Evolutionary conservation across 306 rosid genomes (phyloP).

Genomic region (Cucurbita argyrosperma): DNA sequence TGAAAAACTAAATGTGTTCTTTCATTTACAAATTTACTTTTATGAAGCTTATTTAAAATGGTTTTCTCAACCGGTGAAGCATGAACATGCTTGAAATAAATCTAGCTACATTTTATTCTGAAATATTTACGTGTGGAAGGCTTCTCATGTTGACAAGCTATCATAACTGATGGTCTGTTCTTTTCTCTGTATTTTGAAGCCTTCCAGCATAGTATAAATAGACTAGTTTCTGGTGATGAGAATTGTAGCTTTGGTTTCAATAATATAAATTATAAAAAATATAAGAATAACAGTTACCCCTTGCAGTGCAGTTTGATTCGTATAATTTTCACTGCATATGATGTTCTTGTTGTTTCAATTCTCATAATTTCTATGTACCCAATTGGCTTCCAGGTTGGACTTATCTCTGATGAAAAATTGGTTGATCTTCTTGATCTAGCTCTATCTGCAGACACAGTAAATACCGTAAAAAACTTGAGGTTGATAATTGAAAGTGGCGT

Average conservation of each 20-base stretch:
- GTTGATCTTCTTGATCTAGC: conserved; percentile 98
- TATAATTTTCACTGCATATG: not conserved
- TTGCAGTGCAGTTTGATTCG: not conserved
- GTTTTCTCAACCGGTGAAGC: not conserved
- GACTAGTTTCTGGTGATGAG: not conserved
- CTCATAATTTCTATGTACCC: not conserved
- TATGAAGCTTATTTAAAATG: not conserved
- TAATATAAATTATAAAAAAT: not conserved
- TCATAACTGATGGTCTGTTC: not conserved
- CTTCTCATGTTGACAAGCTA: not conserved
- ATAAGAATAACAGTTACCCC: not conserved
- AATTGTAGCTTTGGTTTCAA: not conserved
- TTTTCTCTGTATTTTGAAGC: not conserved
- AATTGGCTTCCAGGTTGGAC: conserved; percentile 65
- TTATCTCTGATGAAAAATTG: conserved; percentile 89
- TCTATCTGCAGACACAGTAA: conserved; percentile 87
- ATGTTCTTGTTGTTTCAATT: not conserved
- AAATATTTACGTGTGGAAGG: not conserved
- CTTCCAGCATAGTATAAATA: not conserved
- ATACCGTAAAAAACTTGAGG: conserved; percentile 87
- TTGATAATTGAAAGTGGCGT: conserved; percentile 92
- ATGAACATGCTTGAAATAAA: not conserved
- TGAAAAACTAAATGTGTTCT: not conserved
- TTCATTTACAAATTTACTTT: no score
- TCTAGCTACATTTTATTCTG: not conserved